These are phyloP conservation scores for Gnomoniopsis smithogilvyi DNA, from an alignment of 2,329 filamentous ascomycete species.

Conservation along the genomic window DNA sequence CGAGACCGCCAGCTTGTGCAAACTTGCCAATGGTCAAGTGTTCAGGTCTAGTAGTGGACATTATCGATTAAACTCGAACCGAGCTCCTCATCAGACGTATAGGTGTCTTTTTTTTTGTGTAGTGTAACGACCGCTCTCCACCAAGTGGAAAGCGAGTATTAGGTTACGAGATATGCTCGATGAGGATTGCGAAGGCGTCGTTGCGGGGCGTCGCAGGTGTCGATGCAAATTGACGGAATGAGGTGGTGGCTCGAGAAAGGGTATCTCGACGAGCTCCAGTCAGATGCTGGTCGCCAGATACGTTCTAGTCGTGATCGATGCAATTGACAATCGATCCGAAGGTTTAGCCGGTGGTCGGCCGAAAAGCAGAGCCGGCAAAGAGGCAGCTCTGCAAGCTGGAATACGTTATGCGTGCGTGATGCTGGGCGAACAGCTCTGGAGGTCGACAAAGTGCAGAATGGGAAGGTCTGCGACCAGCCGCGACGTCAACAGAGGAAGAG, in stretches of 20 bases:
- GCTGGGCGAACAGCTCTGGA: not conserved
- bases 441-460: conserved; percentile 1
- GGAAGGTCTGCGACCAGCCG: conserved; percentile 8
- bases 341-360: not conserved
- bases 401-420: not conserved
- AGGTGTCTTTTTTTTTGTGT: conserved; percentile 3
- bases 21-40: conserved; percentile 84
- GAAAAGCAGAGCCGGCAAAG: not conserved
- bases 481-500: conserved; percentile 8
- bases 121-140: conserved; percentile 7
- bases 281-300: not conserved
- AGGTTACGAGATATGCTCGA: conserved; percentile 13
- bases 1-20: conserved; percentile 47
- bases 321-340: not conserved
- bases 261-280: not conserved
- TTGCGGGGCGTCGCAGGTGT: conserved; percentile 5
- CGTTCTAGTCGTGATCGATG: not conserved
- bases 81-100: conserved; percentile 40
- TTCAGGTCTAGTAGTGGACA: conserved; percentile 84
- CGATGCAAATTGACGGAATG: not conserved
- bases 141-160: conserved; percentile 12
- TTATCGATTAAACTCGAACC: conserved; percentile 74
- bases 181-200: conserved; percentile 14
- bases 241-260: not conserved
- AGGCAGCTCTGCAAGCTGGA: not conserved